Evolutionary conservation across 306 rosid species (phyloP).

Genomic region (Clitoria ternatea): DNA sequence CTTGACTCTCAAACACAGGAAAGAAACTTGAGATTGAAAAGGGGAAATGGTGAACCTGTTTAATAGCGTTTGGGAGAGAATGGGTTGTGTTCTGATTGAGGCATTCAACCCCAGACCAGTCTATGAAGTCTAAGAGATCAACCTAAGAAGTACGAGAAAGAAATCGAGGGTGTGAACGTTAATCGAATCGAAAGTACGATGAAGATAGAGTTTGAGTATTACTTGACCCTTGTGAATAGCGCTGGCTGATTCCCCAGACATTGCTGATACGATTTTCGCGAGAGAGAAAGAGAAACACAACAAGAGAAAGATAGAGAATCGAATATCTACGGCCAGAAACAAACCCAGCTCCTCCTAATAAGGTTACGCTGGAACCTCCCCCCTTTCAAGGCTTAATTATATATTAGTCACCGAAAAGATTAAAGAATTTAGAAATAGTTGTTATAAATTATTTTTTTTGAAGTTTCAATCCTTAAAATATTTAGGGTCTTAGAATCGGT

Average conservation of each 20-base stretch:
- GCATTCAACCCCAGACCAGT: conserved; percentile 92
- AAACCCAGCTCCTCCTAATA: not conserved
- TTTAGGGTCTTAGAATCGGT: too few relatives aligned
- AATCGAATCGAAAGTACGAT: not conserved
- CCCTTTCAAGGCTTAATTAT: too few relatives aligned
- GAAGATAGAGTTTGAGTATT: conserved; percentile 22
- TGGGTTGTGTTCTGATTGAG: conserved; percentile 83
- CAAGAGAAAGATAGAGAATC: not conserved
- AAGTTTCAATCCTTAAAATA: too few relatives aligned
- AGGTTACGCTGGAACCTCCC: not conserved
- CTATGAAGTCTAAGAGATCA: conserved; percentile 89
- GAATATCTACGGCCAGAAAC: not conserved
- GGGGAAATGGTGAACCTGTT: conserved; percentile 46
- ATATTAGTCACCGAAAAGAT: too few relatives aligned
- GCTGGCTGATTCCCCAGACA: conserved; percentile 88
- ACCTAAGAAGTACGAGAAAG: conserved; percentile 43
- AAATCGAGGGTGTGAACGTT: conserved; percentile 5
- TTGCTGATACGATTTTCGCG: conserved; percentile 30
- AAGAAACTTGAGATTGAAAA: not conserved
- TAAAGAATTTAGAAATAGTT: too few relatives aligned
- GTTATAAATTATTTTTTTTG: too few relatives aligned
- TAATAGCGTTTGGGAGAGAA: conserved; percentile 59
- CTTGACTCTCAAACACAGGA: not conserved
- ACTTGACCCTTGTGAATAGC: conserved; percentile 77
- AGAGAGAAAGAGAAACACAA: not conserved